Evolutionary conservation across 768 basidiomycete species (phyloP).

Genomic region (Boletus rufocinnamomeus): DNA sequence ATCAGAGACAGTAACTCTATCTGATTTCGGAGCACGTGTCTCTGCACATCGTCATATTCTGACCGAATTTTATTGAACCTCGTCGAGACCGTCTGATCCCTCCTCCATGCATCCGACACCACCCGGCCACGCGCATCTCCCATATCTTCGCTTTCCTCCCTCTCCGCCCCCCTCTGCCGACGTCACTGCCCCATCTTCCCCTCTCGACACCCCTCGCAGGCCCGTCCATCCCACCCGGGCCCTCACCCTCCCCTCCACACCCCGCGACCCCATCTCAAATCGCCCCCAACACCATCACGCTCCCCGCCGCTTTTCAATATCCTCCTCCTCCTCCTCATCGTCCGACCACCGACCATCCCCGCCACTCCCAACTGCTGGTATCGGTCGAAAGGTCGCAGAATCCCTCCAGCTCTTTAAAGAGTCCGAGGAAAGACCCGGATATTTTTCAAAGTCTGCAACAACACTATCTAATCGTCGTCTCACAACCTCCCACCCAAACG

Average conservation of each 20-base stretch:
- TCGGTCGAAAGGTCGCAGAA: constrained; percentile 82
- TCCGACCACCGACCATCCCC: constrained; percentile 7
- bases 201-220: constrained; percentile 33
- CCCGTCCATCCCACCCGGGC: constrained; percentile 30
- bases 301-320: constrained; percentile 36
- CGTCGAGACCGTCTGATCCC: background rate
- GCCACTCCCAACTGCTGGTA: constrained; percentile 40
- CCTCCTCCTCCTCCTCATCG: constrained; percentile 27
- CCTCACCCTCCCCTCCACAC: constrained; percentile 36
- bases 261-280: constrained; percentile 22
- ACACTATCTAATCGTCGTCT: constrained; percentile 34
- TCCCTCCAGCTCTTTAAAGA: constrained; percentile 83
- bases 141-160: background rate
- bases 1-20: constrained; percentile 23
- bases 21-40: constrained; percentile 36
- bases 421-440: constrained; percentile 46
- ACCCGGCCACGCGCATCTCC: background rate
- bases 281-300: constrained; percentile 30
- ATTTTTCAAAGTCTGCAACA: constrained; percentile 26
- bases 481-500: constrained; percentile 41
- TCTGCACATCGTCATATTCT: constrained; percentile 37
- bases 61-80: constrained; percentile 15
- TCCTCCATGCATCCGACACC: background rate
- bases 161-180: constrained; percentile 3
- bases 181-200: background rate